Base-by-base conservation (phyloP, 78 protist species). In the Dictyostelium purpureum region DNA sequence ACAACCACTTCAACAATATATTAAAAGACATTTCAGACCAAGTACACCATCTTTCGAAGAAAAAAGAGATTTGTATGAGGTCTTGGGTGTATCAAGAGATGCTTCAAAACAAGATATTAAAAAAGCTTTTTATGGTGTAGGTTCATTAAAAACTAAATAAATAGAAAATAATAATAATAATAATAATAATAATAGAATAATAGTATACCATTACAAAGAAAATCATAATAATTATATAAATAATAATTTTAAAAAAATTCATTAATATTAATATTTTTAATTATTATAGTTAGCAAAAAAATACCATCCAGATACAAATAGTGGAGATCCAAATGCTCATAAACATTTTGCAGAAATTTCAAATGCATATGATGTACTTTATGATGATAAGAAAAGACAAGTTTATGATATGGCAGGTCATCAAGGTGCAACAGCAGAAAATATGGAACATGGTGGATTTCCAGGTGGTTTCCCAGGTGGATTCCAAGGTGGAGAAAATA, bases 301-400 rank as follows among this genome's bases (percentile, higher is more conserved):
- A 74, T 90, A 76, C n/a, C 94, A 90, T 90, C 94, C 94, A 52
- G 94, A 90, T 79, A 49, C 77, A 31, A 81, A 81, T 54, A 63
- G 76, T 49, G 94, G 70, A 7, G 89, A 73, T 42, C 82, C 89
- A 42, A 65, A 79, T 69, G 94, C 94, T 38, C 81, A 77, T 43
- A 54, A 49, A 19, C 78, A 57, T 26, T 79, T 81, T 49, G 78
- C 94, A 90, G 94, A 90, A 78, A 88, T 88, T 37, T 43, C 61
- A 19, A 79, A 88, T 70, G 88, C 87, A 31, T 76, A 77, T 54
- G 92, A 94, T 83, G 67, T 94, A 10, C 47, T 95, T 3, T 57
- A 61, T 40, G 95, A 95, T 71, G 94, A 90, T 2, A 81, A 77
- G 12, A 90, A 90, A 79, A 70, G 97, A 47, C 33, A 61, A 16